These are phyloP conservation scores for Luffa aegyptiaca DNA, from an alignment of 306 rosid genomes.

Conservation along the genomic window DNA sequence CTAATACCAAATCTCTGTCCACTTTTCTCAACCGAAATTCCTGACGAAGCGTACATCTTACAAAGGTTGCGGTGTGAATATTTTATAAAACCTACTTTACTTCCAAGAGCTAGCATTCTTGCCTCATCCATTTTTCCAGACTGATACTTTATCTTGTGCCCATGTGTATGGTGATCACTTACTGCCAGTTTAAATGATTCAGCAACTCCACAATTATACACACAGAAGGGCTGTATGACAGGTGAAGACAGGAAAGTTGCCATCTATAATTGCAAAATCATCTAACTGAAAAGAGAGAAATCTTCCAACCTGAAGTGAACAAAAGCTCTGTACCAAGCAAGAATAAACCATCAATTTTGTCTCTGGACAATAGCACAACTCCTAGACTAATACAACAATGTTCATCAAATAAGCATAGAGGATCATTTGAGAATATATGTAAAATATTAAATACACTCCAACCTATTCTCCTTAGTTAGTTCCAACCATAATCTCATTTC, in stretches of 20 bases:
- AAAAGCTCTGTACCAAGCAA: conserved; percentile 5
- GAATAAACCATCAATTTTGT: neutral
- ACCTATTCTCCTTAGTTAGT: neutral
- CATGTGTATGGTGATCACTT: conserved; percentile 13
- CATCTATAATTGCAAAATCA: conserved; percentile 28
- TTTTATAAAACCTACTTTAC: neutral
- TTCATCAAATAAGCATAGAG: neutral
- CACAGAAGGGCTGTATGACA: conserved; percentile 16
- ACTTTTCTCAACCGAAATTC: conserved; percentile 31
- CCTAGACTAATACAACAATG: neutral
- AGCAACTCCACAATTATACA: conserved; percentile 12
- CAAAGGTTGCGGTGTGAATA: conserved; percentile 15
- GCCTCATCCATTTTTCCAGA: conserved; percentile 23
- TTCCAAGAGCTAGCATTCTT: conserved; percentile 20
- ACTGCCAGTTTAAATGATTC: conserved; percentile 20
- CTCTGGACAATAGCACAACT: neutral
- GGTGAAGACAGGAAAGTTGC: conserved; percentile 36
- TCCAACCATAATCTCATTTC: neutral
- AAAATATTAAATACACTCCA: neutral
- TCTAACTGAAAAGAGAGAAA: neutral
- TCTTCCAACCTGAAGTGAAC: neutral
- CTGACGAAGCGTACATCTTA: conserved; percentile 33
- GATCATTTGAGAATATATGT: neutral
- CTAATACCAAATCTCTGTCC: conserved; percentile 16
- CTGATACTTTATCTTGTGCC: conserved; percentile 8